Evolutionary conservation across 352 stramenopile species (phyloP).

Genomic region (Phytophthora brassicae): DNA sequence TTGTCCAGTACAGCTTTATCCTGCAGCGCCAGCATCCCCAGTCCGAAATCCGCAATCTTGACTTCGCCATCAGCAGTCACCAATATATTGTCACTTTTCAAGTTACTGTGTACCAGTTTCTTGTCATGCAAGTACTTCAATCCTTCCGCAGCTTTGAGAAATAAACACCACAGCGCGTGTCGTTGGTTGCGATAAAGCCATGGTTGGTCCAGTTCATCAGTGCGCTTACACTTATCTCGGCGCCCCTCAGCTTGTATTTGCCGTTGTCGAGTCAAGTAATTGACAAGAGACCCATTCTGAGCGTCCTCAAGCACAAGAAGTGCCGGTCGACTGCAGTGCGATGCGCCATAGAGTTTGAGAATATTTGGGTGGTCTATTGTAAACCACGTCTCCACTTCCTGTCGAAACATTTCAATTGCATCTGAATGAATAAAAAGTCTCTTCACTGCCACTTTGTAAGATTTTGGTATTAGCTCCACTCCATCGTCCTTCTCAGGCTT

Average conservation of each 20-base stretch:
- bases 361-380: conserved; percentile 26
- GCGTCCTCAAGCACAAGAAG: conserved; percentile 29
- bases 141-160: conserved; percentile 30
- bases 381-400: conserved; percentile 34
- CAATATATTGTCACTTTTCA: conserved; percentile 71
- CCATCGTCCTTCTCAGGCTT: conserved; percentile 13
- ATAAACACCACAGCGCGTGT: conserved; percentile 26
- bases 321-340: conserved; percentile 27
- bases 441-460: conserved; percentile 17
- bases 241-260: background rate
- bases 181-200: too few relatives aligned
- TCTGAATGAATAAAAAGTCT: conserved; percentile 20
- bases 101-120: conserved; percentile 47
- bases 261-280: conserved; percentile 13
- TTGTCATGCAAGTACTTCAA: conserved; percentile 70
- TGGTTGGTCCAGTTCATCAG: too few relatives aligned
- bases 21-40: conserved; percentile 31
- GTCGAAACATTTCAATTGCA: conserved; percentile 26
- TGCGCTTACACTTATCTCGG: too few relatives aligned
- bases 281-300: conserved; percentile 10
- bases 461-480: background rate
- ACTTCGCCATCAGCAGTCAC: conserved; percentile 46
- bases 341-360: conserved; percentile 28
- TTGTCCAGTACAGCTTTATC: conserved; percentile 15
- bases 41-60: conserved; percentile 78